These are phyloP conservation scores for Penicillium lividum DNA, from an alignment of 495 filamentous ascomycete species.

Conservation along the genomic window DNA sequence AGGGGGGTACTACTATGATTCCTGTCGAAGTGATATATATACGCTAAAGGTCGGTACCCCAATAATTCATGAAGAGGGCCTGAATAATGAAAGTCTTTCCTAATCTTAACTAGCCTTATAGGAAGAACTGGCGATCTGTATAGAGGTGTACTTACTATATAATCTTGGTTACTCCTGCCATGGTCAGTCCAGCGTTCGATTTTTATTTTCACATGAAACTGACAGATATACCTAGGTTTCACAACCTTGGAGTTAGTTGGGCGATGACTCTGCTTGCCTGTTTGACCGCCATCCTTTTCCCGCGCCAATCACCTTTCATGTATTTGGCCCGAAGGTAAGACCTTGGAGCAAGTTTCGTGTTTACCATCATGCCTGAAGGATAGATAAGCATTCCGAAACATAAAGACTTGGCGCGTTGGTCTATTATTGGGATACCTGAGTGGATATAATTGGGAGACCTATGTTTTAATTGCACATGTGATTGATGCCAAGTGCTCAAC, in stretches of 20 bases:
- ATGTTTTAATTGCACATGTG: neutral
- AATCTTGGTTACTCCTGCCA: neutral
- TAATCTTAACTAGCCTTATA: too few relatives aligned
- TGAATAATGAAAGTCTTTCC: too few relatives aligned
- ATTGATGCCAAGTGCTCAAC: too few relatives aligned
- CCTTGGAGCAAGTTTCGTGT: slow-evolving; percentile 1
- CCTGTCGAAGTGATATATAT: too few relatives aligned
- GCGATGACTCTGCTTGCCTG: slow-evolving; percentile 3
- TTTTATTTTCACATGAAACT: neutral
- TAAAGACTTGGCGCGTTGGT: neutral
- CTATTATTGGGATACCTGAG: neutral
- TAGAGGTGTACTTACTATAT: too few relatives aligned
- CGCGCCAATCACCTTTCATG: neutral
- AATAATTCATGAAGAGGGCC: too few relatives aligned
- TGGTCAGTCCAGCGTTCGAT: neutral
- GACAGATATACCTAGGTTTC: neutral
- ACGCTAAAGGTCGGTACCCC: too few relatives aligned
- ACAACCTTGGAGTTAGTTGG: neutral
- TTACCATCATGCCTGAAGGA: too few relatives aligned
- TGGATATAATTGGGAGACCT: neutral
- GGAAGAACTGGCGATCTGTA: too few relatives aligned
- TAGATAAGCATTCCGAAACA: neutral
- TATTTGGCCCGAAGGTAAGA: neutral
- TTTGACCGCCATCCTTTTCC: slow-evolving; percentile 2
- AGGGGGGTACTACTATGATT: too few relatives aligned